Evolutionary conservation across 2,329 filamentous ascomycete genomes (phyloP), one percentile per base, ranked within the genome.

Genomic region (Aspergillus calidoustus): DNA sequence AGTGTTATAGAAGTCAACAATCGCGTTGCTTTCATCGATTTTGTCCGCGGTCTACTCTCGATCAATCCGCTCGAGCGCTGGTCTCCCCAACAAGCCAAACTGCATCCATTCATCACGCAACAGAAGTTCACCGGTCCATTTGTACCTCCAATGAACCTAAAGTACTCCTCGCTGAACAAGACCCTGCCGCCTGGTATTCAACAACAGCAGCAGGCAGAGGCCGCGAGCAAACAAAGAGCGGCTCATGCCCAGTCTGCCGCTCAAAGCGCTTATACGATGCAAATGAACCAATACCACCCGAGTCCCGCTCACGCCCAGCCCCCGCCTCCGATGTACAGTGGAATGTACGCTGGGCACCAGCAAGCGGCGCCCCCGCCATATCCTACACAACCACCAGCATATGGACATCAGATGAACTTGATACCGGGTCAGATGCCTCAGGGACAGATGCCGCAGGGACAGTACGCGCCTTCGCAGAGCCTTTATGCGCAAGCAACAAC

Each of bases 41-140:
- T 99, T 71, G 95, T 98, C 25, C 89, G 95, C 67, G 95, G 95
- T 15, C 80, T 99, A 44, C 82, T 99, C 60, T 96, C 91, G 63
- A 96, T 97, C 74, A 99, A 97, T 74, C 95, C 95, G 3, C 84
- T 99, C 38, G 95, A 99, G 78, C 84, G 95, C 76, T 99, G 95
- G 95, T 97, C 95, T 4, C 95, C 95, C 7, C 94, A 97, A 73
- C 95, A 99, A 79, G 95, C 95, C 38, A 97, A 97, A 75, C 82
- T 97, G 62, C 95, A 99, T 74, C 95, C 95, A 0, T 99, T 99
- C 78, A 99, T 99, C 74, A 99, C 95, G 0, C 95, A 99, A 75
- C 91, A 96, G 74, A 99, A 98, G 81, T 99, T 90, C 74, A 97
- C 93, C 0, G 93, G 93, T 0, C 93, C 93, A 3, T 99, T 99